phyloP scores from a whole-genome alignment of 139 green algal species.

The Diplosphaera chodatii region DNA sequence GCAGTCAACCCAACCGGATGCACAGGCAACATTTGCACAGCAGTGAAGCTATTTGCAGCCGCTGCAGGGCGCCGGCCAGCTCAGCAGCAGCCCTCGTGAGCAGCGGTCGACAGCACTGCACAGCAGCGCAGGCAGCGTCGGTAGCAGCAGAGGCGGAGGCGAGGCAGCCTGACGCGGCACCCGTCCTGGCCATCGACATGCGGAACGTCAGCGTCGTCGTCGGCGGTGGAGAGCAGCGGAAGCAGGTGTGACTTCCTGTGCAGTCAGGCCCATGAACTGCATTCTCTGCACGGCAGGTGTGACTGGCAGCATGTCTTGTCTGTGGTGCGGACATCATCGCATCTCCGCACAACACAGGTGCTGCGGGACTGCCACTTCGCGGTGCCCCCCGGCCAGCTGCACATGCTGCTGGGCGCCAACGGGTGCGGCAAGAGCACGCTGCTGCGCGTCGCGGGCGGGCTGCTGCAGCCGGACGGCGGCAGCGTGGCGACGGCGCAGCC shows the following conservation, averaged over 20 bases:
- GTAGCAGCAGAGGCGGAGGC: not conserved
- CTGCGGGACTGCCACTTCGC: slow-evolving; percentile 13
- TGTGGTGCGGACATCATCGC: no score
- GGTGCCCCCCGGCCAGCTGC: slow-evolving; percentile 22
- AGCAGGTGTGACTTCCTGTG: not conserved
- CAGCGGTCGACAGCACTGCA: no score
- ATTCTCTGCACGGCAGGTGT: no score
- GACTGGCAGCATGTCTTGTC: no score
- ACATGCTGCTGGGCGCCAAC: no score
- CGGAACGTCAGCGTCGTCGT: not conserved
- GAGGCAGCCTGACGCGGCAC: not conserved
- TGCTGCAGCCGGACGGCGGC: slow-evolving; percentile 58
- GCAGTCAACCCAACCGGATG: no score
- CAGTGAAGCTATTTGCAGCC: no score
- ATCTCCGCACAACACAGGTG: slow-evolving; percentile 11
- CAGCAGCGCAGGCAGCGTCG: no score
- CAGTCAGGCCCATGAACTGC: no score
- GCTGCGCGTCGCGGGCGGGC: slow-evolving; percentile 72
- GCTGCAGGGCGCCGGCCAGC: no score
- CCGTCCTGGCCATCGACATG: not conserved
- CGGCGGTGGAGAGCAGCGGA: not conserved
- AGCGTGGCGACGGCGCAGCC: slow-evolving; percentile 7
- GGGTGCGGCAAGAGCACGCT: slow-evolving; percentile 70
- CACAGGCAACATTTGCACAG: no score
- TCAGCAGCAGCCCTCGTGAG: no score